phyloP scores from a whole-genome alignment of 2,329 filamentous ascomycete genomes.

The Aspergillus sp. region DNA sequence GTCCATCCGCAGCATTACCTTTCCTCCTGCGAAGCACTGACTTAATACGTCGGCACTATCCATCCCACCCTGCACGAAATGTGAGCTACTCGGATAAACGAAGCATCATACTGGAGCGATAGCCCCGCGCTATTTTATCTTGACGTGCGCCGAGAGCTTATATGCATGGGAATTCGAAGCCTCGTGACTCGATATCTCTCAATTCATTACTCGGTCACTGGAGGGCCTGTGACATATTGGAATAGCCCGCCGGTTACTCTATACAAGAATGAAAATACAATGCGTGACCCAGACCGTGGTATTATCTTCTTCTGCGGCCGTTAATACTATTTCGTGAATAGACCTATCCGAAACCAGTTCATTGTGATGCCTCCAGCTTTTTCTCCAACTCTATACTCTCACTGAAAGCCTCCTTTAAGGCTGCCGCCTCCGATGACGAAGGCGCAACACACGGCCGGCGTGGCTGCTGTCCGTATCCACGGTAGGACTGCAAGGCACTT shows the following conservation, averaged over 20 bases:
- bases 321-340: neutral
- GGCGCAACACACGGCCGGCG: constrained; percentile 63
- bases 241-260: neutral
- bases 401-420: constrained; percentile 37
- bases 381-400: constrained; percentile 42
- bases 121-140: neutral
- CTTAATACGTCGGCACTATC: neutral
- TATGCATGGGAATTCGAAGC: neutral
- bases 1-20: neutral
- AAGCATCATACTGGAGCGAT: neutral
- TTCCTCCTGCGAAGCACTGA: neutral
- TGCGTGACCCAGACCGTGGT: neutral
- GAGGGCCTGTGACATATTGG: neutral
- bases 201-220: neutral
- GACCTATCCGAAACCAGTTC: neutral
- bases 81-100: neutral
- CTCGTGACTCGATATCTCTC: neutral
- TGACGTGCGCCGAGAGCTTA: neutral
- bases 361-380: constrained; percentile 21
- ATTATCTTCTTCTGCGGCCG: constrained; percentile 3
- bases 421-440: constrained; percentile 31
- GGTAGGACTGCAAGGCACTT: constrained; percentile 75
- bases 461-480: constrained; percentile 76
- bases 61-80: neutral
- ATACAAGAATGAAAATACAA: neutral